Evolutionary conservation across 306 rosid genomes (phyloP), one percentile per base, ranked within the genome.

Genomic region (Glycine latifolia): DNA sequence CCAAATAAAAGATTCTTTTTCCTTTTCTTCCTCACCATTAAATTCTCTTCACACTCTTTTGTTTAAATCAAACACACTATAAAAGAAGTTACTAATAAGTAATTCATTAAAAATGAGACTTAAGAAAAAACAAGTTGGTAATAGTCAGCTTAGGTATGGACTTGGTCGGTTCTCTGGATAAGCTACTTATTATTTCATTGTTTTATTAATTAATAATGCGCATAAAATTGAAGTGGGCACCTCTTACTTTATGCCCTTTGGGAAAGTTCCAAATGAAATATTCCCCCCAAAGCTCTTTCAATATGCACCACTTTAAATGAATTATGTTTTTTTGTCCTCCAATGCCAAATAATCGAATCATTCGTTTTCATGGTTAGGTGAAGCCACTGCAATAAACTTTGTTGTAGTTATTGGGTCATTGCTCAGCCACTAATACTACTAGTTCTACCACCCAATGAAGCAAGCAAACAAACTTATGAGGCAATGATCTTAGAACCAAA

Each of bases 201-300:
- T 20, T 15, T 65, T 6, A 43, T 43, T 43, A 39, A 39, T 14
- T 33, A 54, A 50, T 63, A 67, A 47, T 17, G 72, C 3, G 26
- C 78, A 76, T 37, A 70, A 43, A 69, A 76, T 14, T 41, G 60
- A 69, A 76, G 80, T 78, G 87, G 83, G 79, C 9, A 70, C 16
- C 54, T 61, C 6, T 11, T 6, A 10, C 59, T 67, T 67, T 53
- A 60, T 20, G 44, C 75, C 63, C 3, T 55, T 72, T 26, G 83
- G 47, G 66, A 39, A 71, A 65, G 67, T 78, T 54, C 59, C 11
- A 17, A 48, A 60, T 20, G 67, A 73, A 84, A 48, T 55, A 68
- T 68, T 68, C 49, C 13, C 13, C 47, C 17, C 76, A n/a, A 6
- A 37, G 53, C 13, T 39, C 46, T 72, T 68, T 10, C 4, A 33